These are phyloP conservation scores for Camellia sinensis DNA, from an alignment of 148 eudicot species.

Conservation along the genomic window DNA sequence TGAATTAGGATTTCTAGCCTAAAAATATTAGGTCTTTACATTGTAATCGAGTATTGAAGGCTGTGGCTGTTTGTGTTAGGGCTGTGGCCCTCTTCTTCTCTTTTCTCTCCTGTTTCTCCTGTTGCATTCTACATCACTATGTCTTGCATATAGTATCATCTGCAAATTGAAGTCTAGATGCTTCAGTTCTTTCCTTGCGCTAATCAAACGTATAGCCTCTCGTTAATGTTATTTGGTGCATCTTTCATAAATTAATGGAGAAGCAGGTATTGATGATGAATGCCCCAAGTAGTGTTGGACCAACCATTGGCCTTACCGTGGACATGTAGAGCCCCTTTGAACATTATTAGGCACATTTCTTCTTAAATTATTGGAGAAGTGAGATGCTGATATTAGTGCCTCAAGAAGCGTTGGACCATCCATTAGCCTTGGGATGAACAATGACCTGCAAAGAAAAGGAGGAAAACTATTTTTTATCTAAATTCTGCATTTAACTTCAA, in stretches of 20 bases:
- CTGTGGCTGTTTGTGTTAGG: too few species aligned
- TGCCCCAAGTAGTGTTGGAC: neutral
- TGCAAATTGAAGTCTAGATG: neutral
- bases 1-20: too few species aligned
- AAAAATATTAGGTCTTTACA: too few species aligned
- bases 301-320: neutral
- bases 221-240: neutral
- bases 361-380: too few species aligned
- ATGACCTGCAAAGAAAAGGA: neutral
- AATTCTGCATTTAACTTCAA: neutral
- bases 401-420: neutral
- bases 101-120: too few species aligned
- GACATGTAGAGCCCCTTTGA: neutral
- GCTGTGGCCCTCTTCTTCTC: too few species aligned
- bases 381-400: neutral
- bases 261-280: neutral
- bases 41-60: too few species aligned
- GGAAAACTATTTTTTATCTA: neutral
- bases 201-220: neutral
- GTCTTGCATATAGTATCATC: neutral
- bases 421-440: neutral
- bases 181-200: constrained; percentile 2
- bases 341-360: too few species aligned
- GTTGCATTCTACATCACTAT: too few species aligned
- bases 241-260: too few species aligned